These are phyloP conservation scores for Antrodiella citrinella DNA, from an alignment of 768 basidiomycete species.

Conservation along the genomic window DNA sequence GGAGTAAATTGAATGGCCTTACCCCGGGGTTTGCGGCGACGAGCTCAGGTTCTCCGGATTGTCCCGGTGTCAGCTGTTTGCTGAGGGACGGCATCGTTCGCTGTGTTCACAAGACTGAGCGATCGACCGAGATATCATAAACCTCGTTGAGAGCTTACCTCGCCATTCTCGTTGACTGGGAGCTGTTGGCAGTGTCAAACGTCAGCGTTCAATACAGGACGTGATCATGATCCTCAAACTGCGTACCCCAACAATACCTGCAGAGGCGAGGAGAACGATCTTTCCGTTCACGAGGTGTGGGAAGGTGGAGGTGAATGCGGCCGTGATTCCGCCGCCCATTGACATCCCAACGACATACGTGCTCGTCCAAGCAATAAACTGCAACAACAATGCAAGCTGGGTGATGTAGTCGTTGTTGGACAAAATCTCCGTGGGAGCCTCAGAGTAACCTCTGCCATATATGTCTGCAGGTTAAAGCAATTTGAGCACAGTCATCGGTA, in stretches of 20 bases:
- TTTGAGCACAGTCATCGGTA: not conserved
- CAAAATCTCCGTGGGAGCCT: constrained; percentile 54
- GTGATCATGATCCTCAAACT: no score
- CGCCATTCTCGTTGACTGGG: no score
- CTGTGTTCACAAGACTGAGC: no score
- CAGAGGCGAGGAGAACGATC: constrained; percentile 57
- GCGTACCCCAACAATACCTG: constrained; percentile 42
- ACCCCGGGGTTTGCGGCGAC: no score
- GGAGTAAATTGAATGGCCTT: no score
- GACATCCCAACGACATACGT: constrained; percentile 63
- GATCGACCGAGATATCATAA: no score
- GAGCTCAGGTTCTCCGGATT: no score
- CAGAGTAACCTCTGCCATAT: constrained; percentile 81
- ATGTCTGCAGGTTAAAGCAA: constrained; percentile 48
- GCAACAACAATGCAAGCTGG: constrained; percentile 76
- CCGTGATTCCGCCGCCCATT: constrained; percentile 74
- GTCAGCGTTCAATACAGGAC: no score
- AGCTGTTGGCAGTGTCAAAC: no score
- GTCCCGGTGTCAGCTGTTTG: no score
- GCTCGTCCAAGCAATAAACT: constrained; percentile 64
- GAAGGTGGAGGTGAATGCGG: constrained; percentile 60
- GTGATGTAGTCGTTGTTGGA: constrained; percentile 57
- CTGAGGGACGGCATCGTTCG: no score
- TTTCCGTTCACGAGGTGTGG: constrained; percentile 61
- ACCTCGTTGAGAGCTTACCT: no score